Evolutionary conservation across 1,139 yeast species (phyloP).

Genomic region (Geotrichum europaeum): DNA sequence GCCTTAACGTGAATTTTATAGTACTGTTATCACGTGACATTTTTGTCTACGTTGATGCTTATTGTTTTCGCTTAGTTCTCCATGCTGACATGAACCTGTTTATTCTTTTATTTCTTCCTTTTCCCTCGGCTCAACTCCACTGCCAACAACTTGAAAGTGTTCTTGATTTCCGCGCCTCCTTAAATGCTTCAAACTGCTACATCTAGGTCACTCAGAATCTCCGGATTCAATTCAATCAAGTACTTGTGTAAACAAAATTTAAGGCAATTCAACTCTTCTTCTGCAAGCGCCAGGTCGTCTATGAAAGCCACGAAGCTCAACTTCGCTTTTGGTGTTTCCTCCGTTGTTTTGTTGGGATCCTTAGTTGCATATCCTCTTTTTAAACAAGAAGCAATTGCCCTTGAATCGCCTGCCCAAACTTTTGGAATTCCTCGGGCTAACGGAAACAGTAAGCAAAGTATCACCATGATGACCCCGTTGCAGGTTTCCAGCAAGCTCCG

Average conservation of each 20-base stretch:
- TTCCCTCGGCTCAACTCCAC: not conserved
- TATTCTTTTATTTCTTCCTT: not conserved
- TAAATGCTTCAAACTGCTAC: not conserved
- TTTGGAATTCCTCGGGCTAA: conserved; percentile 17
- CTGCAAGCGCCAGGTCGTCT: not conserved
- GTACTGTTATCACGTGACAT: not conserved
- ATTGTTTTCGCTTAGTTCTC: not conserved
- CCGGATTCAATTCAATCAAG: not conserved
- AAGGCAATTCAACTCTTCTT: not conserved
- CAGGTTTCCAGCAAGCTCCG: conserved; percentile 69
- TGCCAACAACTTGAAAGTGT: not conserved
- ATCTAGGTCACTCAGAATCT: not conserved
- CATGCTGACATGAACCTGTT: not conserved
- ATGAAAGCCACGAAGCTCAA: conserved; percentile 2
- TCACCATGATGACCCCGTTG: conserved; percentile 51
- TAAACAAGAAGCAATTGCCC: conserved; percentile 5
- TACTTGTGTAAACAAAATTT: not conserved
- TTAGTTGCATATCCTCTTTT: conserved; percentile 12
- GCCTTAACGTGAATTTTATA: not conserved
- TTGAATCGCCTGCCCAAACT: conserved; percentile 13
- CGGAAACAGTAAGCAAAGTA: conserved; percentile 12
- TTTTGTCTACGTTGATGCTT: not conserved
- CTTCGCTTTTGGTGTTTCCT: conserved; percentile 15
- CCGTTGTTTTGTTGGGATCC: conserved; percentile 14
- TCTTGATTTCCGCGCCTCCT: not conserved